Evolutionary conservation across 371 early-diverging fungal genomes (phyloP), one percentile per base, ranked within the genome.

Genomic region (Mortierella sp.): DNA sequence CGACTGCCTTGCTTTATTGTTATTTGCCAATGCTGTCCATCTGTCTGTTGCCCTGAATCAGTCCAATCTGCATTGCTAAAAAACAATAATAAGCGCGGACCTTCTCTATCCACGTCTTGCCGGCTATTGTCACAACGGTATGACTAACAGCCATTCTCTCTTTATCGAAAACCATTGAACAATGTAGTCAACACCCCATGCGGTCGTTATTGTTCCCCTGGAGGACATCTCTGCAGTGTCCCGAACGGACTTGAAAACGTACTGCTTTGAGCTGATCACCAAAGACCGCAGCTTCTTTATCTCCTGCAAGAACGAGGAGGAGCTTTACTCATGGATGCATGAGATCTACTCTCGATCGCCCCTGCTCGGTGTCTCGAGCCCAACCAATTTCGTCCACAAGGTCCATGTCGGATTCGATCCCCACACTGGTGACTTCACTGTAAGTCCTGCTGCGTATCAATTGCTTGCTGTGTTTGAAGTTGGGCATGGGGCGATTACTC

Each of bases 371-470:
- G 96, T 97, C 71, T 97, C 98, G 69, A 94, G 91, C 82, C 98
- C 98, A 3, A 97, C 98, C 67, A 96, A 97, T 89, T 97, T 98
- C 88, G 94, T 95, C 70, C 98, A 98, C 88, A 93, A 97, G 80
- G 94, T 97, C 40, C 99, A 99, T 87, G 98, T 98, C 69, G 98
- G 97, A 48, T 98, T 98, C 88, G 98, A 99, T 90, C 95, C 96
- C 19, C 88, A 91, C 76, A 96, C 95, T 74, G 99, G 99, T 69
- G 92, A 94, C 80, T 98, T 98, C 83, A 72, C 82, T 13, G 82
- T 82, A 81, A 69, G 75, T 61, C 37, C 19, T 28, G 59, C 59
- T 14, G 50, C 16, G 50, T 50, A 14, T 14, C 24, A 24, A 28
- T 57, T 57, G 59, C 59, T 61, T 31, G 37, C 34, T 59, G 31